Conservation (phyloP, 202 grass and related monocot genomes). For the Musa balbisiana region DNA sequence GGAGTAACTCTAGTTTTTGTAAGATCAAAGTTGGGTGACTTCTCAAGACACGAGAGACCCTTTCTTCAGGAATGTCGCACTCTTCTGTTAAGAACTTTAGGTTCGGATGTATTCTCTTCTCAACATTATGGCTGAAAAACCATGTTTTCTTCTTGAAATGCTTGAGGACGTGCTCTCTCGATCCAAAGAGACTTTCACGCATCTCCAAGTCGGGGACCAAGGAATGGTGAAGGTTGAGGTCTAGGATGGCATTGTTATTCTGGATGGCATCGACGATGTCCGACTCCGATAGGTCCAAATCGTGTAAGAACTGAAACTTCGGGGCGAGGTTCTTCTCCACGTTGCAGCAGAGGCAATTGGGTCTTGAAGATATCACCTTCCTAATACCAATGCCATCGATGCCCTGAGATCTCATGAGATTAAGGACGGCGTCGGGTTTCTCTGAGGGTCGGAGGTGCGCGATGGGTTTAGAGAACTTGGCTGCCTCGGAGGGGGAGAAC, state of each 20-base stretch:
- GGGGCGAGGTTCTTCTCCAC: constrained; percentile 30
- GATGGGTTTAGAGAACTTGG: constrained; percentile 29
- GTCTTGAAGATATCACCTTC: constrained; percentile 6
- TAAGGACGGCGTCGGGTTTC: constrained; percentile 20
- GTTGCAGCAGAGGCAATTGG: constrained; percentile 17
- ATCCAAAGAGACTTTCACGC: no score
- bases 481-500: constrained; percentile 27
- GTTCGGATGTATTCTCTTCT: no score
- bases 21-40: no score
- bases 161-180: no score
- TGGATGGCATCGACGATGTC: constrained; percentile 13
- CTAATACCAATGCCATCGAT: constrained; percentile 22
- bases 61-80: no score
- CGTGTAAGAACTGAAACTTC: constrained; percentile 26
- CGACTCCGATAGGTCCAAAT: constrained; percentile 28
- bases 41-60: no score
- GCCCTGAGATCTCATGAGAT: constrained; percentile 35
- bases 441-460: constrained; percentile 20
- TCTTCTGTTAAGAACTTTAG: no score
- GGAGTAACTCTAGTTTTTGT: no score
- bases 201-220: no score
- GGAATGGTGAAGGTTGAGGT: no score
- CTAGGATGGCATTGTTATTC: not conserved
- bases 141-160: no score
- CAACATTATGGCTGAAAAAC: no score